phyloP scores from a whole-genome alignment of 78 protist genomes.

The Dictyostelium firmibasis region DNA sequence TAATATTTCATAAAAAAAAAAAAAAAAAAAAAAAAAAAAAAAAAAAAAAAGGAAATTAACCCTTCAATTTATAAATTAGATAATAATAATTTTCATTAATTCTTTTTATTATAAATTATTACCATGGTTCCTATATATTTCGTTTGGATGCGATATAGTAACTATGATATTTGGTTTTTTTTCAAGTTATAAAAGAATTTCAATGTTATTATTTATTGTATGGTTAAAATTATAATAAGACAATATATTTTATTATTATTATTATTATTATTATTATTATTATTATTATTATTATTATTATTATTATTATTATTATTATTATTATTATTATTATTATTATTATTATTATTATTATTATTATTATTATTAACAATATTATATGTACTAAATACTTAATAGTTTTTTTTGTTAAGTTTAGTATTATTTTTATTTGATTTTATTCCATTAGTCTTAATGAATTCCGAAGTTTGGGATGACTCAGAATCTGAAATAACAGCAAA shows the following conservation, averaged over 20 bases:
- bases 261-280: no score
- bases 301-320: no score
- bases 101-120: neutral
- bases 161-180: neutral
- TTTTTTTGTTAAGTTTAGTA: slow-evolving; percentile 30
- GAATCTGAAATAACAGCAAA: neutral
- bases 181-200: slow-evolving; percentile 5
- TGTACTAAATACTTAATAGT: no score
- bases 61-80: neutral
- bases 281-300: no score
- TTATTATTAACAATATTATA: no score
- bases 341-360: no score
- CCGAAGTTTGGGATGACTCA: neutral
- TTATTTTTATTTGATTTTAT: slow-evolving; percentile 41
- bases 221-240: neutral
- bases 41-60: no score
- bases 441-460: slow-evolving; percentile 40
- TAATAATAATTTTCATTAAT: neutral
- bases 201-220: slow-evolving; percentile 33
- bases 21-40: no score
- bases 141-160: slow-evolving; percentile 4
- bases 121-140: slow-evolving; percentile 27
- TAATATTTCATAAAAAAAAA: neutral
- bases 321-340: no score
- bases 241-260: neutral